Base-by-base conservation (phyloP, 208 protist genomes). In the Phytomonas francai region DNA sequence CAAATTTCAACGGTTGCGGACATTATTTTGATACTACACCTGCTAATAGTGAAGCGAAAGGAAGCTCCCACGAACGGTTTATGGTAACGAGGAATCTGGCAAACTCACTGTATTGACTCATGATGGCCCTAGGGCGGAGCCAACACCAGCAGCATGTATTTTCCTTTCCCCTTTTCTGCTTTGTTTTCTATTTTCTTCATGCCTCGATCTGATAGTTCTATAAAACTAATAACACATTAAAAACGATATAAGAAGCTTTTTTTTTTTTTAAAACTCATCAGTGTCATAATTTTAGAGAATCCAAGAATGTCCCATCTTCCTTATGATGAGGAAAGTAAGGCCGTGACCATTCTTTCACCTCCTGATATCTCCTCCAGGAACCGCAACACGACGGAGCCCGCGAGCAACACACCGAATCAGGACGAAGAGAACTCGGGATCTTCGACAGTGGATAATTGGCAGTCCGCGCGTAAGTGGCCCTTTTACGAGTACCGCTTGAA, bases 401-500 rank as follows among this genome's bases (percentile, higher is more conserved):
- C 9, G 9, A 45, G 19, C 19, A 14, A 16, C 39, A 45, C 19
- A 14, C 19, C 39, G 2, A 45, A 14, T 7, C 12, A 45, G 39
- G 39, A 45, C 12, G 39, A 45, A 45, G 6, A n/a, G n/a, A n/a
- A n/a, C n/a, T n/a, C 39, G 11, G 12, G 9, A 45, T 45, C 39
- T 45, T 45, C 19, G 39, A 14, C 1, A 45, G 0, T 22, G 9
- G 39, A 45, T 2, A 45, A 45, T 45, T 45, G 39, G 39, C 39
- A 45, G 11, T 45, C 12, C 42, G 36, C 27, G 8, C 42, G 16
- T 1, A 28, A 32, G 12, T 86, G 81, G 77, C 75, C 81, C 22
- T 61, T 80, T 14, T 72, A 76, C 45, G 31, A 51, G 19, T 71
- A 72, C 25, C 79, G 81, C 8, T 65, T 72, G 59, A 34, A 22